phyloP scores from a whole-genome alignment of 2,329 filamentous ascomycete species.

The Byssochlamys sp. region DNA sequence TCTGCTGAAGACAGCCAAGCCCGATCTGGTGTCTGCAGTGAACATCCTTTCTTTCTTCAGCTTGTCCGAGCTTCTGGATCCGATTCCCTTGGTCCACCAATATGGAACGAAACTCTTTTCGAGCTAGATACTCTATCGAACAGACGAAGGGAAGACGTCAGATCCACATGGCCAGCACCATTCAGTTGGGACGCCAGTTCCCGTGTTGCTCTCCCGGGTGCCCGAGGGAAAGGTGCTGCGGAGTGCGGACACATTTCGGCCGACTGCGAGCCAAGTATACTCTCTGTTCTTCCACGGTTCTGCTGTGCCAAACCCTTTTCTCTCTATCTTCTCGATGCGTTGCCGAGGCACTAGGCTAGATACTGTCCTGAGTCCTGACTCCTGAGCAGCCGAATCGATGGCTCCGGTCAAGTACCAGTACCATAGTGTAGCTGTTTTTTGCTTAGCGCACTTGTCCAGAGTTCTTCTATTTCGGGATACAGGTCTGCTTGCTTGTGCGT shows the following conservation, averaged over 20 bases:
- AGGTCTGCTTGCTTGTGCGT: neutral
- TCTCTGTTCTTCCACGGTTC: neutral
- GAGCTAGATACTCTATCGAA: neutral
- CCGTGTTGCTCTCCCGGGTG: neutral
- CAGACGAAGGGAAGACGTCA: neutral
- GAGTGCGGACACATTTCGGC: neutral
- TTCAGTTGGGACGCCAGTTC: neutral
- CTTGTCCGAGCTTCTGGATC: neutral
- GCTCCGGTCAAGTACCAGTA: neutral
- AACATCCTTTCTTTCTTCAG: neutral
- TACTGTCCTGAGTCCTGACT: neutral
- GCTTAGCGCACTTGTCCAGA: neutral
- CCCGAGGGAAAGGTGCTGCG: neutral
- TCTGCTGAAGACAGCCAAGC: neutral
- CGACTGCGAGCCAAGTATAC: neutral
- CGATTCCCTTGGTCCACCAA: slow-evolving; percentile 1
- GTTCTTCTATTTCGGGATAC: neutral
- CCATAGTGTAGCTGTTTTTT: neutral
- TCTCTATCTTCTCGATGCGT: neutral
- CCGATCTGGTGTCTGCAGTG: neutral
- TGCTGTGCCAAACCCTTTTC: neutral
- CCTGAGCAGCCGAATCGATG: neutral
- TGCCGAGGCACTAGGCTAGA: neutral
- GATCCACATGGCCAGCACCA: neutral
- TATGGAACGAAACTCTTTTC: neutral